Evolutionary conservation across 2,329 filamentous ascomycete species (phyloP), one percentile per base, ranked within the genome.

Genomic region (Diaporthe caulivora): DNA sequence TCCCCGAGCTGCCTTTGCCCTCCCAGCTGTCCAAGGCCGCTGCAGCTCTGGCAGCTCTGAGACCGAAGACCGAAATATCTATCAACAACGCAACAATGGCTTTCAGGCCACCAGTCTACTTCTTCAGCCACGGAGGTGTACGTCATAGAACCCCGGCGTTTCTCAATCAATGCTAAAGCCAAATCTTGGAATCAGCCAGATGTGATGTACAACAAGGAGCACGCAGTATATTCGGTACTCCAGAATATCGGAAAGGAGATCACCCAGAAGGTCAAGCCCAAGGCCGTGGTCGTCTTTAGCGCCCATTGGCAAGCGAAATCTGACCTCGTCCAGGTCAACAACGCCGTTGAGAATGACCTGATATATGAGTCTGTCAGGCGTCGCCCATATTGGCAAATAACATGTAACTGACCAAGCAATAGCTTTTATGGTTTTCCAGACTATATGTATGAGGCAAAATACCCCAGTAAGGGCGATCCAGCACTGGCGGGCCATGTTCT

Each of bases 211-310:
- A 86, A 93, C n/a, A 89, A 85, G 5, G 80, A 89, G 0, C 93
- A 95, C 79, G 91, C 92, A 1, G 93, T 90, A 13, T 94, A 92
- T 78, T 80, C 85, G 5, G 84, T 92, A 71, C 88, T 95, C 6
- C 88, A 92, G 77, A 80, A 86, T 31, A 91, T 94, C 69, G 93
- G 93, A 54, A 85, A 81, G 10, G 92, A 95, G 78, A 94, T 95
- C 79, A 94, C 92, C 0, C 84, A 88, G 37, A 89, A 90, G 75
- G 89, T 94, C 55, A 92, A 91, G 78, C 93, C 93, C 1, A 91
- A 89, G 75, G 93, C 92, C 2, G 87, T 95, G 21, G 90, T 95
- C 1, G 91, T 95, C 34, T 92, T 95, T 80, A 94, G 93, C 0
- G 93, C 92, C 1, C 93, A 95, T 81, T 95, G 93, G 93, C 91